A percentile compares a stretch with the other conserved stretches of the same genome.
These are phyloP conservation scores for Fusarium denticulatum DNA, from an alignment of 2,329 filamentous ascomycete genomes.

Conservation along the genomic window DNA sequence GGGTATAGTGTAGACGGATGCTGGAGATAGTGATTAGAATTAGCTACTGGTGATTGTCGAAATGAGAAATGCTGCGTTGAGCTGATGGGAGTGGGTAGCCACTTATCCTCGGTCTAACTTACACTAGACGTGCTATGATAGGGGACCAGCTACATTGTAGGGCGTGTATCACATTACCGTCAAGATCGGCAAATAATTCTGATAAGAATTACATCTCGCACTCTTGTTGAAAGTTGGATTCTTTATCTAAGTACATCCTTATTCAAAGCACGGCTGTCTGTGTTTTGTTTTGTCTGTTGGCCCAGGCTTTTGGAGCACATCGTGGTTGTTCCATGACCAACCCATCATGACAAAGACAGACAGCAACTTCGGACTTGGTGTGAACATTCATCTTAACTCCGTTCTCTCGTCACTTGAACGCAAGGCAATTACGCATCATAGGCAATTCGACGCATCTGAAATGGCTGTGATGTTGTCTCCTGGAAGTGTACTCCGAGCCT, in stretches of 20 bases:
- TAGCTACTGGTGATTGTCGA: background rate
- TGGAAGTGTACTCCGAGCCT: background rate
- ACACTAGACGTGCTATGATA: background rate
- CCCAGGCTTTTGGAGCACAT: fast-evolving
- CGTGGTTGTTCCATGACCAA: background rate
- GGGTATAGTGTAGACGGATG: too few species aligned
- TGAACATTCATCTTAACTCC: background rate
- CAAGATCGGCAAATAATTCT: background rate
- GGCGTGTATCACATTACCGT: background rate
- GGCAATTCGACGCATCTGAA: background rate
- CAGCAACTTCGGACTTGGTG: background rate
- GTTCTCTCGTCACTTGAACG: background rate
- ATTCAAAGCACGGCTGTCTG: too few species aligned
- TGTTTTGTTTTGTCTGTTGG: background rate
- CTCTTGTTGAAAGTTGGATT: fast-evolving
- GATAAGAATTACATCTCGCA: fast-evolving
- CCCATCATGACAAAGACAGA: background rate
- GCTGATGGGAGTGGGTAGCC: background rate
- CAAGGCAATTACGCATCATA: fast-evolving
- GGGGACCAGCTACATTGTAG: background rate
- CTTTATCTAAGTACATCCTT: too few species aligned
- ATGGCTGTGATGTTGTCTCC: background rate
- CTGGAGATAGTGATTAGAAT: background rate
- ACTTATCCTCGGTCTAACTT: background rate
- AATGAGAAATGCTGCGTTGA: background rate